These are phyloP conservation scores for Talaromyces sp. DNA, from an alignment of 2,329 filamentous ascomycete species.

Conservation along the genomic window DNA sequence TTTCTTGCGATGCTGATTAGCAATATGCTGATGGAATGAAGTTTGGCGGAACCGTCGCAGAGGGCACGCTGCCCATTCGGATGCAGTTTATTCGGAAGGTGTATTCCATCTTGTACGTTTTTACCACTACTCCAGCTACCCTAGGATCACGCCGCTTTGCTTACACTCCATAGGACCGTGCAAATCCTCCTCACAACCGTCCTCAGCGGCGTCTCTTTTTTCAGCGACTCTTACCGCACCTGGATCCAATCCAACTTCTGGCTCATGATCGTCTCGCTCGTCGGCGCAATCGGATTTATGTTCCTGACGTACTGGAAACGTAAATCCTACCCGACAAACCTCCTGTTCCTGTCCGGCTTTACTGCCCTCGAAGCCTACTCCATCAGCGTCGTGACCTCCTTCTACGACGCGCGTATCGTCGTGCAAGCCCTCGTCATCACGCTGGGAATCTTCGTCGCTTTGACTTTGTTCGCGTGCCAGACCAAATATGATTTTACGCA, in stretches of 20 bases:
- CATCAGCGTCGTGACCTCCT: slow-evolving; percentile 86
- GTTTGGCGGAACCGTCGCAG: slow-evolving; percentile 90
- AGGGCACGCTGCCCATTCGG: slow-evolving; percentile 90
- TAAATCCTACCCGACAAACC: slow-evolving; percentile 90
- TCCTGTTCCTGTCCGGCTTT: slow-evolving; percentile 86
- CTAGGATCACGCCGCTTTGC: not conserved
- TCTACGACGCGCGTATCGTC: slow-evolving; percentile 79
- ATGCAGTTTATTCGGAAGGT: slow-evolving; percentile 98
- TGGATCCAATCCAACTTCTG: slow-evolving; percentile 85
- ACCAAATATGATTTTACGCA: slow-evolving; percentile 97
- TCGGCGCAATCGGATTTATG: slow-evolving; percentile 81
- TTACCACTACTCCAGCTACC: not conserved
- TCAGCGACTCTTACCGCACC: slow-evolving; percentile 69
- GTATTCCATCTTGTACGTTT: slow-evolving; percentile 78
- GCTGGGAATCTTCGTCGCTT: slow-evolving; percentile 60
- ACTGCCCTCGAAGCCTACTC: slow-evolving; percentile 91
- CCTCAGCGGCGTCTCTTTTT: slow-evolving; percentile 82
- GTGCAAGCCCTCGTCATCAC: slow-evolving; percentile 88
- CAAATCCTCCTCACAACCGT: slow-evolving; percentile 82
- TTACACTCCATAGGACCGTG: slow-evolving; percentile 59
- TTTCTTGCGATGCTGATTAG: not conserved
- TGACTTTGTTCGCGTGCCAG: slow-evolving; percentile 86
- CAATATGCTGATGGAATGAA: slow-evolving; percentile 34
- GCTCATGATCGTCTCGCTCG: slow-evolving; percentile 82
- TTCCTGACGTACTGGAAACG: slow-evolving; percentile 91